Base-by-base conservation (phyloP, 2,329 filamentous ascomycete species). In the Stenocarpella maydis region DNA sequence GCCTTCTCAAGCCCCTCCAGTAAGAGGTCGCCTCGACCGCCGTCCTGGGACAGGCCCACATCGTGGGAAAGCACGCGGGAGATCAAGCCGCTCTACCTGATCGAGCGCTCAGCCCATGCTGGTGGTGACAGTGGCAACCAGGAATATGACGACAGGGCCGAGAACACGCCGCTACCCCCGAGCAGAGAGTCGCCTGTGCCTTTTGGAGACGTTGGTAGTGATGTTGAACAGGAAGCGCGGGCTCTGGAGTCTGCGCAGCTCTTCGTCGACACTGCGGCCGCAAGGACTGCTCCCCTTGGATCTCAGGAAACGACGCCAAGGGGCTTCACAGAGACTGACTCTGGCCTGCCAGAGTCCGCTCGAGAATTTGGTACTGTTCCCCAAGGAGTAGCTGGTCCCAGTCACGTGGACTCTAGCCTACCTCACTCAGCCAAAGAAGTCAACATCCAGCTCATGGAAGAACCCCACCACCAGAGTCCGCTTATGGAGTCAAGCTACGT, bases 31-130 rank as follows among this genome's bases (percentile, higher is more conserved):
- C 64, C 50, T 50, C 65, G 65, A 15, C 65, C 52, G 1, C 28
- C 52, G 12, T 67, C 65, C 24, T 67, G 65, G 55, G 39, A 83
- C 26, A 83, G 88, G 6, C 87, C 87, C 15, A 88, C 82, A 15
- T 90, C 87, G 0, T 90, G 88, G 88, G 88, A 90, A 53, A 87
- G 81, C 72, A 86, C 85, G 21, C 87, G 87, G 67, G 93, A 96
- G 76, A 91, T 95, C 75, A 90, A 92, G 73, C 95, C 95, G 0
- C 82, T 98, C 10, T 95, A 92, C 79, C 89, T 97, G 26, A 88
- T 97, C 8, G 92, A 97, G 78, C 89, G 82, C 72, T 82, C 82
- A 9, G 67, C 52, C 4, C 81, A 83, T 10, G 72, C 75, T 4
- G 70, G 60, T 24, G 72, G 72, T 17, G 71, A 74, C 10, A 55